These are phyloP conservation scores for Aspergillus texensis DNA, from an alignment of 2,329 filamentous ascomycete genomes.

Conservation along the genomic window DNA sequence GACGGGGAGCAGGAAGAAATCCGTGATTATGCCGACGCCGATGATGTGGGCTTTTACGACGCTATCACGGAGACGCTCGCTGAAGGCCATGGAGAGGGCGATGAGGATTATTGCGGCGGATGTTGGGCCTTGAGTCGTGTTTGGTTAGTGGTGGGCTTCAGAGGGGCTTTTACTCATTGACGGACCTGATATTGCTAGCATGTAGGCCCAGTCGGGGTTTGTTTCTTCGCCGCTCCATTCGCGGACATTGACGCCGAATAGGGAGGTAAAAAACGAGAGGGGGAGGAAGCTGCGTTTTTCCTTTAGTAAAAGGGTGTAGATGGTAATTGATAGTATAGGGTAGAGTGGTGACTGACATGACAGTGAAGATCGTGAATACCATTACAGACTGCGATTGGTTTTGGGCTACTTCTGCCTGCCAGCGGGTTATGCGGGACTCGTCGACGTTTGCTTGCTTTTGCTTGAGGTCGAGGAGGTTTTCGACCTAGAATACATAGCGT, in stretches of 20 bases:
- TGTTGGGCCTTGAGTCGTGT: constrained; percentile 39
- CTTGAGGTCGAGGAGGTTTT: constrained; percentile 68
- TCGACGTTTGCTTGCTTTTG: constrained; percentile 69
- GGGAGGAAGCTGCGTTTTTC: constrained; percentile 54
- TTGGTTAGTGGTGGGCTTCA: constrained; percentile 4
- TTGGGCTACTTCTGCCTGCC: constrained; percentile 65
- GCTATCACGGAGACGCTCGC: constrained; percentile 30
- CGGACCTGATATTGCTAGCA: constrained; percentile 34
- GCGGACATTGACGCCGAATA: constrained; percentile 67
- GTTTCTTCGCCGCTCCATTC: constrained; percentile 58
- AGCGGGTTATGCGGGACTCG: constrained; percentile 64
- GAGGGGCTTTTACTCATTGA: background rate
- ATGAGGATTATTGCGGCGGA: constrained; percentile 54
- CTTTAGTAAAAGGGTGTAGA: background rate
- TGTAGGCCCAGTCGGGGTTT: constrained; percentile 38
- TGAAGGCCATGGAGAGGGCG: constrained; percentile 61
- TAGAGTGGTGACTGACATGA: constrained; percentile 47
- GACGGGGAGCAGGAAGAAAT: constrained; percentile 27
- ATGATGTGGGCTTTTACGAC: constrained; percentile 30
- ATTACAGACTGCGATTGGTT: constrained; percentile 65
- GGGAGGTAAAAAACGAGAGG: constrained; percentile 65
- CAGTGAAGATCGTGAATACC: constrained; percentile 62
- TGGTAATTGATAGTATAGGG: background rate
- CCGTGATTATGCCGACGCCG: constrained; percentile 22
- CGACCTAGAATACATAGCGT: constrained; percentile 48